These are phyloP conservation scores for Penicillium sp. DNA, from an alignment of 2,329 filamentous ascomycete species.

Conservation along the genomic window DNA sequence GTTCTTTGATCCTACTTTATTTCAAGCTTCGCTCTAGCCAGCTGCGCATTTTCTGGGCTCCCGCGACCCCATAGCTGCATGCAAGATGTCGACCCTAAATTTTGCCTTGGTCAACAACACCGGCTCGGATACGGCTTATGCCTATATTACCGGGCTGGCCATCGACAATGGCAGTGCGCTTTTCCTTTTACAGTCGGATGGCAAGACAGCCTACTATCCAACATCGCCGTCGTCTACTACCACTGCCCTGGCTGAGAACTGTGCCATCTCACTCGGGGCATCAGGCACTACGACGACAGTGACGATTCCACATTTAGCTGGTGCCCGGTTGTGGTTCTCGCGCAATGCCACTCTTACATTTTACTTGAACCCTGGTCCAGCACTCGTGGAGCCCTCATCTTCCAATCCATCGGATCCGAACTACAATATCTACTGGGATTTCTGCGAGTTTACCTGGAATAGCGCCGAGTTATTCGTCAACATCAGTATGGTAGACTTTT, in stretches of 20 bases:
- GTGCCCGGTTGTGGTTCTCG: slow-evolving; percentile 72
- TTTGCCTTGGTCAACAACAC: slow-evolving; percentile 69
- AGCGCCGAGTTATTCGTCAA: slow-evolving; percentile 63
- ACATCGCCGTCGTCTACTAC: slow-evolving; percentile 55
- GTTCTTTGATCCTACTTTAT: background rate
- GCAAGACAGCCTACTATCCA: slow-evolving; percentile 66
- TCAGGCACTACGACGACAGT: slow-evolving; percentile 61
- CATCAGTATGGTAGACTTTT: slow-evolving; percentile 75
- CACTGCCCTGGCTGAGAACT: slow-evolving; percentile 56
- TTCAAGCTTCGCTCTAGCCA: background rate
- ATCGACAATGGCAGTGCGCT: slow-evolving; percentile 60
- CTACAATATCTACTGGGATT: slow-evolving; percentile 63
- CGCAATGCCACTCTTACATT: slow-evolving; percentile 64
- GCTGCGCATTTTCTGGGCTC: background rate
- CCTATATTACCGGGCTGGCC: slow-evolving; percentile 69
- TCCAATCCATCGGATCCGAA: slow-evolving; percentile 67
- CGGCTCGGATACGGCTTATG: slow-evolving; percentile 60
- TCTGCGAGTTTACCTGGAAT: slow-evolving; percentile 71
- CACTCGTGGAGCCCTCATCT: slow-evolving; percentile 72
- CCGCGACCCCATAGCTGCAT: background rate
- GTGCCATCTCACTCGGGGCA: slow-evolving; percentile 64
- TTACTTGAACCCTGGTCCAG: slow-evolving; percentile 69
- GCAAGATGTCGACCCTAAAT: slow-evolving; percentile 50
- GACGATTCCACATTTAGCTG: slow-evolving; percentile 69
- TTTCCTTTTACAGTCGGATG: slow-evolving; percentile 66